A percentile compares a stretch with the other conserved stretches of the same genome.
Evolutionary conservation across 148 eudicot species (phyloP).

Genomic region (Fagopyrum homotropicum): DNA sequence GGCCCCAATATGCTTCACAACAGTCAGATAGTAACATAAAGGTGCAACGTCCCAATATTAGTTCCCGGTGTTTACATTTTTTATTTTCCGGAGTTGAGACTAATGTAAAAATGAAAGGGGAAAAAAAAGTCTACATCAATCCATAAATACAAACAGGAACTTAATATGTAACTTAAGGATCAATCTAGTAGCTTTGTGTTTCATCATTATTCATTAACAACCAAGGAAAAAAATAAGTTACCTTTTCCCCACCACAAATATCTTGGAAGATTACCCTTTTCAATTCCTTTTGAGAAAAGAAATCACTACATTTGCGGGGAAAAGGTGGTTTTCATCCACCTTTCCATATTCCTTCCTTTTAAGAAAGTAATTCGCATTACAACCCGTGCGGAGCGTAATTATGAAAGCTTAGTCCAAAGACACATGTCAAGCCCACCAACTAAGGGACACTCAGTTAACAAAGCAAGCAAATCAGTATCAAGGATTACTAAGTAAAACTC

Average conservation of each 20-base stretch:
- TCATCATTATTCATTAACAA: neutral
- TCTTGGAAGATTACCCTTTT: neutral
- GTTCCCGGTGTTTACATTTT: neutral
- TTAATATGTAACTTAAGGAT: neutral
- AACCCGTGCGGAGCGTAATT: neutral
- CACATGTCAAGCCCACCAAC: conserved; percentile 8
- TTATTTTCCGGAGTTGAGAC: neutral
- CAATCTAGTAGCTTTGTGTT: neutral
- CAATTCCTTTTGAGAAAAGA: neutral
- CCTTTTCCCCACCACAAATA: conserved; percentile 2
- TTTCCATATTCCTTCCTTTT: neutral
- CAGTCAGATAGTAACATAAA: neutral
- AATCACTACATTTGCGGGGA: neutral
- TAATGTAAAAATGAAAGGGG: neutral
- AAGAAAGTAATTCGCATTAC: neutral
- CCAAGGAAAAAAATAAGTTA: neutral
- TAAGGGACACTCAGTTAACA: neutral
- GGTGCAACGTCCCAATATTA: neutral
- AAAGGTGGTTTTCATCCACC: conserved; percentile 4
- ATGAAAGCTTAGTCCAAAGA: neutral
- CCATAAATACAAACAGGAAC: neutral
- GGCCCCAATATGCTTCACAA: conserved; percentile 1
- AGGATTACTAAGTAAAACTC: neutral
- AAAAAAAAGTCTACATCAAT: neutral
- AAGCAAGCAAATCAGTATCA: conserved; percentile 1